Evolutionary conservation across 1,139 yeast species (phyloP).

Genomic region (Yamadazyma dushanensis): DNA sequence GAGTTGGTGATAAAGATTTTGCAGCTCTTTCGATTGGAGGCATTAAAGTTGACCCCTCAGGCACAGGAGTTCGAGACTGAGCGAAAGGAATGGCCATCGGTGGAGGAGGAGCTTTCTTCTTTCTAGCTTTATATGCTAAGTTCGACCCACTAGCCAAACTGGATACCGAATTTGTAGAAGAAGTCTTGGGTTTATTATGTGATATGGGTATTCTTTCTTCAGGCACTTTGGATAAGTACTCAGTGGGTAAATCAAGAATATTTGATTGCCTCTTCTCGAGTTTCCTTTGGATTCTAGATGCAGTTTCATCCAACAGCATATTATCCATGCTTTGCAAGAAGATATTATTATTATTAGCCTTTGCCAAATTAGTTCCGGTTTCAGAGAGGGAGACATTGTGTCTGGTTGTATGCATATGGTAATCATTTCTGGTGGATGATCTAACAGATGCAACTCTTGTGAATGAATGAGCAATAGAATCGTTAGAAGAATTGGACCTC

Average conservation of each 20-base stretch:
- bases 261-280: conserved; percentile 15
- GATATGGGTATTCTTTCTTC: conserved; percentile 1
- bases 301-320: conserved; percentile 7
- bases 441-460: conserved; percentile 41
- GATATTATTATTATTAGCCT: conserved; percentile 24
- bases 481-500: conserved; percentile 18
- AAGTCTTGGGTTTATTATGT: not conserved
- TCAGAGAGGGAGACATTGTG: conserved; percentile 22
- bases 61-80: conserved; percentile 4
- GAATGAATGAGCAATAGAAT: conserved; percentile 27
- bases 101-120: conserved; percentile 46
- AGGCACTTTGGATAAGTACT: conserved; percentile 22
- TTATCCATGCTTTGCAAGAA: conserved; percentile 9
- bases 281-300: conserved; percentile 5
- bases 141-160: conserved; percentile 1
- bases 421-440: conserved; percentile 36
- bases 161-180: not conserved
- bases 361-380: conserved; percentile 7
- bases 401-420: conserved; percentile 35
- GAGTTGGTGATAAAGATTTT: conserved; percentile 6
- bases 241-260: conserved; percentile 37
- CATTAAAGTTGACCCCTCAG: not conserved
- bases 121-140: conserved; percentile 29
- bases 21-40: conserved; percentile 3
- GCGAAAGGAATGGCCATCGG: conserved; percentile 22